Evolutionary conservation across 2,329 filamentous ascomycete species (phyloP).

Genomic region (Sordariomycetes sp.): DNA sequence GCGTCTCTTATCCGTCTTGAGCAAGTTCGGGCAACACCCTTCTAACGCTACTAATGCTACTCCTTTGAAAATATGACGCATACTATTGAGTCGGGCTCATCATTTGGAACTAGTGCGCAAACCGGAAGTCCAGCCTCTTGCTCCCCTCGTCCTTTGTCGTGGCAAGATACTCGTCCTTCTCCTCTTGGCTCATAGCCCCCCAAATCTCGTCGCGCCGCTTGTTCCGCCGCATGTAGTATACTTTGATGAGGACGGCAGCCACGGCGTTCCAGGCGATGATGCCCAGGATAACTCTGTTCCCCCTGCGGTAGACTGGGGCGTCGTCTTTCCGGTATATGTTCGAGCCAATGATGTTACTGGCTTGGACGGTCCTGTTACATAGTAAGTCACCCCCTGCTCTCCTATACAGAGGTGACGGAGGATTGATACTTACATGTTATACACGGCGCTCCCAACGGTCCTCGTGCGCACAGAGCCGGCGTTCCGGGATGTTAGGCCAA

Average conservation of each 20-base stretch:
- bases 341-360: constrained; percentile 27
- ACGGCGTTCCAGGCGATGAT: constrained; percentile 12
- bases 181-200: constrained; percentile 6
- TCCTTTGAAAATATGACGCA: too few relatives aligned
- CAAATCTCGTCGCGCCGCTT: constrained; percentile 6
- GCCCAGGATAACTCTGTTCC: constrained; percentile 22
- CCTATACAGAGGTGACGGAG: too few relatives aligned
- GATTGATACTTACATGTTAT: constrained; percentile 21
- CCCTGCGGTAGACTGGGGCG: constrained; percentile 25
- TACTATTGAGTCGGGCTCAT: too few relatives aligned
- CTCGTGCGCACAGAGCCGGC: constrained; percentile 47
- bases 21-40: too few relatives aligned
- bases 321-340: constrained; percentile 33
- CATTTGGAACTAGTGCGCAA: constrained; percentile 12
- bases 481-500: constrained; percentile 38
- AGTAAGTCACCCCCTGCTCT: too few relatives aligned
- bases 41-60: too few relatives aligned
- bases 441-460: constrained; percentile 43
- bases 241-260: constrained; percentile 25
- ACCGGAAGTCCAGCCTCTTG: constrained; percentile 10
- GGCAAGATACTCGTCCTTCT: constrained; percentile 7
- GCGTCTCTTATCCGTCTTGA: too few relatives aligned
- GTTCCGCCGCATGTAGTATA: constrained; percentile 25
- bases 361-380: constrained; percentile 13
- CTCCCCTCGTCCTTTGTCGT: constrained; percentile 9